Conservation (phyloP, 495 filamentous ascomycete species). For the Cercophora scortea region DNA sequence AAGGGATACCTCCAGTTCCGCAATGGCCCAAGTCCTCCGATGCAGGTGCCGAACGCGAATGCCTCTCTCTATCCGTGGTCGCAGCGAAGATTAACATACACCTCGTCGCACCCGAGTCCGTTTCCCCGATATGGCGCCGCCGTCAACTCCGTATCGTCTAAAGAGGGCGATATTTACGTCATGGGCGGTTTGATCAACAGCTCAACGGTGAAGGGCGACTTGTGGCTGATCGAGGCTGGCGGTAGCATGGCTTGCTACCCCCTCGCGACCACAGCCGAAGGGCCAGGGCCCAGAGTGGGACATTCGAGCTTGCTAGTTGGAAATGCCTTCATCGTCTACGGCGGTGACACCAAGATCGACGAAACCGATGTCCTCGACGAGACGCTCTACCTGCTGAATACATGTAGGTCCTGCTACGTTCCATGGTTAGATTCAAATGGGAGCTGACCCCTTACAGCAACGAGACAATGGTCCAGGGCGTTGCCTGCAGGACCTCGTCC, state of each 20-base stretch:
- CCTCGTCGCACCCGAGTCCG: conserved; percentile 71
- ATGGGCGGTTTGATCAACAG: conserved; percentile 96
- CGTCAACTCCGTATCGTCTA: conserved; percentile 84
- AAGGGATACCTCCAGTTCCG: conserved; percentile 31
- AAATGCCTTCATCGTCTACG: conserved; percentile 98
- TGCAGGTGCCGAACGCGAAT: conserved; percentile 21
- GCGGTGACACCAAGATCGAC: conserved; percentile 95
- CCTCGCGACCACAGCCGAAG: conserved; percentile 83
- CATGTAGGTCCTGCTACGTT: conserved; percentile 55
- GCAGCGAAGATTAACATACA: conserved; percentile 78
- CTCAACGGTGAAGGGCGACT: conserved; percentile 87
- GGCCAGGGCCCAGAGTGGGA: conserved; percentile 90
- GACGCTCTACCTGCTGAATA: conserved; percentile 94
- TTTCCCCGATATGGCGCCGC: conserved; percentile 97
- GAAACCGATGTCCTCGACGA: conserved; percentile 87
- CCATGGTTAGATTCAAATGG: background rate
- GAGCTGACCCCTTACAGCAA: conserved; percentile 51
- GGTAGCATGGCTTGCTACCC: conserved; percentile 86
- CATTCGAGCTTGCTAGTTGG: conserved; percentile 92
- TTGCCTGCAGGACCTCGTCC: conserved; percentile 77
- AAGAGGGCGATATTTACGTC: conserved; percentile 94
- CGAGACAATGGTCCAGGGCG: conserved; percentile 94
- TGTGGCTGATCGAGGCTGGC: conserved; percentile 95
- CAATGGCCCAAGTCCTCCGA: conserved; percentile 23
- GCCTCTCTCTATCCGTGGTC: conserved; percentile 90